Evolutionary conservation across 352 stramenopile genomes (phyloP).

Genomic region (Saprolegnia diclina): DNA sequence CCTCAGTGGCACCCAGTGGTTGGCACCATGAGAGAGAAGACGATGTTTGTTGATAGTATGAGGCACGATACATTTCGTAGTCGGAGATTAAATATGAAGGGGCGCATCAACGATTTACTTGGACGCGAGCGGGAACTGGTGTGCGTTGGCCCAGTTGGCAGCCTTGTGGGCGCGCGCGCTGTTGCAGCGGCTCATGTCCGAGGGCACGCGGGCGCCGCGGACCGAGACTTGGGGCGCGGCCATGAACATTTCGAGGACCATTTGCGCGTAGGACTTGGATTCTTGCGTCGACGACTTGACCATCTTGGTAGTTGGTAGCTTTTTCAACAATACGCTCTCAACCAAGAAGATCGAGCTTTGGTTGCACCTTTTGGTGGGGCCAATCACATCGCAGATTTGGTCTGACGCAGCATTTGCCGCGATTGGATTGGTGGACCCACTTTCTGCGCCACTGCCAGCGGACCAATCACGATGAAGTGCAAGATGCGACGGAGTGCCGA

Average conservation of each 20-base stretch:
- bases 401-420: not conserved
- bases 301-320: not conserved
- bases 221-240: conserved; percentile 9
- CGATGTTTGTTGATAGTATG: too few relatives aligned
- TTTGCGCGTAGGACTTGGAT: conserved; percentile 10
- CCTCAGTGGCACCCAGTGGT: too few relatives aligned
- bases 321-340: not conserved
- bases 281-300: not conserved
- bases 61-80: too few relatives aligned
- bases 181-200: conserved; percentile 22
- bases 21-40: too few relatives aligned
- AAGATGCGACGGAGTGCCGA: not conserved
- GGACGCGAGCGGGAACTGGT: conserved; percentile 13
- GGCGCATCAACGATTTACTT: not conserved
- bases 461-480: not conserved
- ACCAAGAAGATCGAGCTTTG: not conserved
- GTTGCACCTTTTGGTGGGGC: not conserved
- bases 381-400: not conserved
- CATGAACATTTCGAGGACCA: conserved; percentile 25
- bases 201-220: conserved; percentile 20
- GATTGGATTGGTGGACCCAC: not conserved
- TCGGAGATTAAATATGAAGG: not conserved
- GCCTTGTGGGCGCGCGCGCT: not conserved
- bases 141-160: conserved; percentile 7
- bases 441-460: not conserved